These are phyloP conservation scores for Trichocomaceae sp. DNA, from an alignment of 2,329 filamentous ascomycete species.

Conservation along the genomic window DNA sequence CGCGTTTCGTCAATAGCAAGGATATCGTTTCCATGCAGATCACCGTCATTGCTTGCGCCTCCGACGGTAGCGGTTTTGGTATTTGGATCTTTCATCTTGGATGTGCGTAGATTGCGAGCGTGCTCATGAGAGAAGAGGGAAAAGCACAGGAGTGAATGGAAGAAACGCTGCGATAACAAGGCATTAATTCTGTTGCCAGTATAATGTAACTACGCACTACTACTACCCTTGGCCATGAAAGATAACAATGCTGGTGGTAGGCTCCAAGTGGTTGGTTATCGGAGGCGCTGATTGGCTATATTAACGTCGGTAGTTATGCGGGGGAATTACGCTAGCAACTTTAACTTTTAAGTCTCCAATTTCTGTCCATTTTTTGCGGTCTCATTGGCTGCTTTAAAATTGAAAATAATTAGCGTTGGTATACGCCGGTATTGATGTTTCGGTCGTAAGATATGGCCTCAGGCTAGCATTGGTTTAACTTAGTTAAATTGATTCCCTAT, in stretches of 20 bases:
- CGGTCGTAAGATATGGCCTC: background rate
- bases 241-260: background rate
- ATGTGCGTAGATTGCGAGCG: background rate
- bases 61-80: background rate
- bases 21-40: conserved; percentile 1
- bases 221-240: background rate
- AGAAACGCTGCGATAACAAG: background rate
- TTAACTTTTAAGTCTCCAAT: background rate
- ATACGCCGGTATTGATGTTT: background rate
- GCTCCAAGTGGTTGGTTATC: background rate
- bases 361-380: background rate
- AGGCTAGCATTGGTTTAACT: background rate
- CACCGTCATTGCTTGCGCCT: background rate
- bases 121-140: background rate
- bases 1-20: conserved; percentile 12
- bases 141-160: background rate
- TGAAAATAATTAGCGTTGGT: background rate
- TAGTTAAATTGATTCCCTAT: too few relatives aligned
- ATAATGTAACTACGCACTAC: too few relatives aligned
- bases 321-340: background rate
- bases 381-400: background rate
- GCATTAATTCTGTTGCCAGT: background rate
- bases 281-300: background rate
- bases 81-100: conserved; percentile 8
- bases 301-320: background rate